Conservation (phyloP, 352 stramenopile species). For the Elongisporangium anandrum region DNA sequence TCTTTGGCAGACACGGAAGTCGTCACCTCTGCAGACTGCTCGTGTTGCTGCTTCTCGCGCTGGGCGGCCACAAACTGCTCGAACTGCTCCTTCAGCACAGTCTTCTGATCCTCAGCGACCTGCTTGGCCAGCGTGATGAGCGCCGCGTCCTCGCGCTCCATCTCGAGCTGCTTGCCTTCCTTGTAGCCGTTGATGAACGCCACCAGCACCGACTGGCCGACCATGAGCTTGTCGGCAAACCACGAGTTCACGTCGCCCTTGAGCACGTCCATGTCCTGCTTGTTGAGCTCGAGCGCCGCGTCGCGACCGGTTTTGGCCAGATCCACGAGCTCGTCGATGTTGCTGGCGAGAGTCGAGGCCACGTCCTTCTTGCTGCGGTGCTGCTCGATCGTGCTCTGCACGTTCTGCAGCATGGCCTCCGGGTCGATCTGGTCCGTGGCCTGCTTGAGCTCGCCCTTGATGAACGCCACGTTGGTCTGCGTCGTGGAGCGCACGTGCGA, state of each 20-base stretch:
- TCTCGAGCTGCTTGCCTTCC: conserved; percentile 71
- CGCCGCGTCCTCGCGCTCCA: conserved; percentile 66
- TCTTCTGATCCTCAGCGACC: conserved; percentile 70
- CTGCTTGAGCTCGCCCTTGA: conserved; percentile 48
- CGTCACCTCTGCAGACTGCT: no score
- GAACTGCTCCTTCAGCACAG: conserved; percentile 61
- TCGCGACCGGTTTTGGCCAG: conserved; percentile 57
- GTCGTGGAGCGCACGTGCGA: conserved; percentile 40
- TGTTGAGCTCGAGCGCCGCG: conserved; percentile 51
- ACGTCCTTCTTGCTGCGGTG: conserved; percentile 68
- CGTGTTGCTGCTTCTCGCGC: conserved; percentile 47
- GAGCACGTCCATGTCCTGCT: conserved; percentile 52
- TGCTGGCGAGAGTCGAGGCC: conserved; percentile 59
- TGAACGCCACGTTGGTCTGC: conserved; percentile 45
- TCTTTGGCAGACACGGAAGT: no score
- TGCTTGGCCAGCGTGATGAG: conserved; percentile 75
- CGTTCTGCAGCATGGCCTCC: conserved; percentile 50
- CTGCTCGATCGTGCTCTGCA: conserved; percentile 51
- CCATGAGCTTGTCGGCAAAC: conserved; percentile 81
- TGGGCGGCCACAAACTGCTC: conserved; percentile 61
- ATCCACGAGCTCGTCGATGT: conserved; percentile 62
- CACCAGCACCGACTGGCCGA: conserved; percentile 75
- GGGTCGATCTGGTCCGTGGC: conserved; percentile 59
- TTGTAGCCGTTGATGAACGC: conserved; percentile 83
- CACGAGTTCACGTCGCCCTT: conserved; percentile 69